Evolutionary conservation across 1,284 basidiomycete species (phyloP).

Genomic region (Takashimella tepidaria): DNA sequence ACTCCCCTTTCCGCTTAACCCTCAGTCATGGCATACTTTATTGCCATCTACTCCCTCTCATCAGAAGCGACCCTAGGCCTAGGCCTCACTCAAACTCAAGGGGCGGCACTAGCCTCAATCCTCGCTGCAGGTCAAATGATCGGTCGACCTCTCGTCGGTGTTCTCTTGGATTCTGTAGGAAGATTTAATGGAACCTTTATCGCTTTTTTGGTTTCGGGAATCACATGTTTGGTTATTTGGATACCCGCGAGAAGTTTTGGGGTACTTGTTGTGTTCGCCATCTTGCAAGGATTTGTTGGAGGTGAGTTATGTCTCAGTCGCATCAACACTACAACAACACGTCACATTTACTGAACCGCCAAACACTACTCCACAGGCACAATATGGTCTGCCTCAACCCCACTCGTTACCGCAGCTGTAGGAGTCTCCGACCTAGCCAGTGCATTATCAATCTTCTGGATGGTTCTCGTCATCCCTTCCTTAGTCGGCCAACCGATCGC

Average conservation of each 20-base stretch:
- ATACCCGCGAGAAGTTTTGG: constrained; percentile 44
- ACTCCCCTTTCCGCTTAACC: constrained; percentile 5
- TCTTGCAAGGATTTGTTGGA: constrained; percentile 38
- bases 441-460: constrained; percentile 48
- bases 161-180: constrained; percentile 44
- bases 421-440: constrained; percentile 46
- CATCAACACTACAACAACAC: too few species aligned
- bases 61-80: constrained; percentile 48
- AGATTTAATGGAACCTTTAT: constrained; percentile 47
- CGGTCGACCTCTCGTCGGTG: constrained; percentile 47
- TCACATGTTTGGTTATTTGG: constrained; percentile 48
- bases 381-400: constrained; percentile 44
- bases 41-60: constrained; percentile 48
- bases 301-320: neutral
- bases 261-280: constrained; percentile 47
- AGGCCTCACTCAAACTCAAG: constrained; percentile 46
- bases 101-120: constrained; percentile 48
- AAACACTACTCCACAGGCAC: constrained; percentile 42
- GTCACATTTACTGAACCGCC: too few species aligned
- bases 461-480: constrained; percentile 37
- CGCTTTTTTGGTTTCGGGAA: constrained; percentile 45
- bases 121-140: constrained; percentile 50
- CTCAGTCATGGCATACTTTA: constrained; percentile 48
- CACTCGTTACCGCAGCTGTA: constrained; percentile 43
- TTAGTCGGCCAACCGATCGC: constrained; percentile 47